Evolutionary conservation across 2,329 filamentous ascomycete species (phyloP), one percentile per base, ranked within the genome.

Genomic region (Podosphaera xanthii): DNA sequence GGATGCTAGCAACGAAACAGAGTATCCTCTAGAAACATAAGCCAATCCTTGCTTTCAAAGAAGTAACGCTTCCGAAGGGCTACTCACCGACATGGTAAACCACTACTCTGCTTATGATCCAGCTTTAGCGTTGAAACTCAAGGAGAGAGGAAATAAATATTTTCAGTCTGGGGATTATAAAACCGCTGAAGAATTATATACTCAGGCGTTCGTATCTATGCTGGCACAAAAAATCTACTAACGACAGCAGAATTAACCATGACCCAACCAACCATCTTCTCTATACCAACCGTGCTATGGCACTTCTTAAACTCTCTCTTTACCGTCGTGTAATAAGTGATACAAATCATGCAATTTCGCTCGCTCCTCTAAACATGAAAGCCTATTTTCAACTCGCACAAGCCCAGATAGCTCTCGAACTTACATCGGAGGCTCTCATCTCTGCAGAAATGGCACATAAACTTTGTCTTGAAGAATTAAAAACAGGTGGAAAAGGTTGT

Each of bases 251-350:
- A 48, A 89, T 95, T 65, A 81, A 86, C 65, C 81, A 82, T 68
- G 87, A 94, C 71, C 78, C 86, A 3, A 77, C 75, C 59, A 92
- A 94, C 68, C 80, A 85, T 1, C 76, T 84, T 36, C 78, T 95
- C 57, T 96, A 89, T 72, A 91, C 88, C 46, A 97, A 96, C 72
- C 86, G 90, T 59, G 87, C 89, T 58, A 85, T 95, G 72, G 82
- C 85, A 2, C 81, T 89, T 48, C 75, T 92, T 60, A 86, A 85
- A 71, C 77, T 94, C 31, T 73, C 77, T 61, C 75, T 81, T 65
- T 94, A 84, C 80, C 78, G 86, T 36, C 81, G 77, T 8, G 88
- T 84, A 56, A 83, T 92, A 63, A 74, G 80, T 61, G 90, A 96
- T 71, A 91, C 89, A 68, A 72, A 83, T 58, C 75, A 80, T 58